Conservation (phyloP, 768 basidiomycete genomes). For the Lactifluus echinatus region DNA sequence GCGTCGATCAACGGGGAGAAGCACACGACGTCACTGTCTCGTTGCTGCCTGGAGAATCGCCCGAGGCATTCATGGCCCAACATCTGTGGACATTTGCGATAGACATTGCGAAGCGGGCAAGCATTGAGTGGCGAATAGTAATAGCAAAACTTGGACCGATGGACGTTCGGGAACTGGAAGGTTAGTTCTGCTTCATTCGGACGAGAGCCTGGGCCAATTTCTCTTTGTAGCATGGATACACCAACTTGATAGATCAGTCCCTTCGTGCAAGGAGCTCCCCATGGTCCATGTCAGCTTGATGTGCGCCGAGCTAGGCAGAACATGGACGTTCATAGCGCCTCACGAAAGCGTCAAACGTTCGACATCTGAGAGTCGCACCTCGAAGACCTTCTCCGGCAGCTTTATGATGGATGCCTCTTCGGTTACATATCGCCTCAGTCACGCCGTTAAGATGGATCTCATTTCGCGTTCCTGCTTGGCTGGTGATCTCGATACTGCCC, state of each 20-base stretch:
- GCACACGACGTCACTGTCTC: conserved; percentile 61
- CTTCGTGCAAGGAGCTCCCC: conserved; percentile 34
- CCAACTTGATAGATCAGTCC: conserved; percentile 37
- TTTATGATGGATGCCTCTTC: conserved; percentile 37
- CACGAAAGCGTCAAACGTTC: conserved; percentile 20
- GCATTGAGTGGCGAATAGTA: conserved; percentile 75
- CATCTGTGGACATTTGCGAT: conserved; percentile 67
- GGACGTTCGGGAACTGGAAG: conserved; percentile 49
- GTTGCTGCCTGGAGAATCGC: conserved; percentile 43
- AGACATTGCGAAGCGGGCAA: conserved; percentile 52
- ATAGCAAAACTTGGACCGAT: conserved; percentile 62
- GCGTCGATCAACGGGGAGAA: conserved; percentile 73
- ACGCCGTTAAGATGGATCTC: conserved; percentile 2
- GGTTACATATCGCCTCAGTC: conserved; percentile 13
- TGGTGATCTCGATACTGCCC: conserved; percentile 23
- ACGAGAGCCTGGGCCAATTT: neutral
- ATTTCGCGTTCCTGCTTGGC: neutral
- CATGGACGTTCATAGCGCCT: conserved; percentile 48
- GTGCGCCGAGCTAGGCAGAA: conserved; percentile 48
- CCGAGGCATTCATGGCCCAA: conserved; percentile 43
- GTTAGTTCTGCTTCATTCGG: conserved; percentile 33
- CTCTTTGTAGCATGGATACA: conserved; percentile 52
- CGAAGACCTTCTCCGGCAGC: conserved; percentile 28
- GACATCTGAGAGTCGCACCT: conserved; percentile 25
- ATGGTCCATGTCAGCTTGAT: conserved; percentile 53